Percentiles rank a stretch among this genome's conserved stretches.
phyloP scores from a whole-genome alignment of 495 filamentous ascomycete genomes.

The Xylaria venustula region DNA sequence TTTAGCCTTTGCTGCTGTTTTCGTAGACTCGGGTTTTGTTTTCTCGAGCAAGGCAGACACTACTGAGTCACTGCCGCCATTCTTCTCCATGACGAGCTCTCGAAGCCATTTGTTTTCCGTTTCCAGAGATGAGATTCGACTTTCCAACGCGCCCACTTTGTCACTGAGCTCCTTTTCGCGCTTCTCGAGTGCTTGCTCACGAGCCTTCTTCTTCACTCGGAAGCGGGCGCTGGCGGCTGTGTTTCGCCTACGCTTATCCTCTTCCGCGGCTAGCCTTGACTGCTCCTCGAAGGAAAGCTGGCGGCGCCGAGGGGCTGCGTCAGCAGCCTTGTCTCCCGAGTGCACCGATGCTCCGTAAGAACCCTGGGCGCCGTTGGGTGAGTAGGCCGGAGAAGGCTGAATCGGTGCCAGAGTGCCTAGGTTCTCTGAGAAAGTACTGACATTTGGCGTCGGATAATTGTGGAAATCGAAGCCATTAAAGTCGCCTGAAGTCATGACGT shows the following conservation, averaged over 20 bases:
- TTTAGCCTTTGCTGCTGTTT: constrained; percentile 5
- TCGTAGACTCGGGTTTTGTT: constrained; percentile 24
- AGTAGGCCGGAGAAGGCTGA: constrained; percentile 41
- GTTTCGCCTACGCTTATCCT: constrained; percentile 95
- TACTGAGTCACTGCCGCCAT: constrained; percentile 56
- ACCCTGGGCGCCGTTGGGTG: constrained; percentile 37
- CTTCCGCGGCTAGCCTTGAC: constrained; percentile 79
- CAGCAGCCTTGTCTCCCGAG: constrained; percentile 53
- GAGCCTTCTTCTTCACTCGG: constrained; percentile 99
- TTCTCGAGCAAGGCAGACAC: constrained; percentile 45
- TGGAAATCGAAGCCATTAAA: constrained; percentile 49
- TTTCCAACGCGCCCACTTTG: constrained; percentile 75
- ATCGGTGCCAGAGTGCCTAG: constrained; percentile 48
- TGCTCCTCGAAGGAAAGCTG: constrained; percentile 61
- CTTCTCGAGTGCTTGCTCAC: constrained; percentile 89
- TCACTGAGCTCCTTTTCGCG: constrained; percentile 88
- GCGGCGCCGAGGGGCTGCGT: constrained; percentile 35
- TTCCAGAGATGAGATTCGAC: constrained; percentile 80
- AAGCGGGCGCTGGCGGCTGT: constrained; percentile 94
- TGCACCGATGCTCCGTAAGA: constrained; percentile 41
- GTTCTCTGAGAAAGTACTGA: constrained; percentile 42
- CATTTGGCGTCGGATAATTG: constrained; percentile 46
- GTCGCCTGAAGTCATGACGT: constrained; percentile 50
- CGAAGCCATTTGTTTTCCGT: constrained; percentile 97
- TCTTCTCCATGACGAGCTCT: constrained; percentile 91